Conservation (phyloP, 2,329 filamentous ascomycete genomes). For the Cladophialophora immunda region DNA sequence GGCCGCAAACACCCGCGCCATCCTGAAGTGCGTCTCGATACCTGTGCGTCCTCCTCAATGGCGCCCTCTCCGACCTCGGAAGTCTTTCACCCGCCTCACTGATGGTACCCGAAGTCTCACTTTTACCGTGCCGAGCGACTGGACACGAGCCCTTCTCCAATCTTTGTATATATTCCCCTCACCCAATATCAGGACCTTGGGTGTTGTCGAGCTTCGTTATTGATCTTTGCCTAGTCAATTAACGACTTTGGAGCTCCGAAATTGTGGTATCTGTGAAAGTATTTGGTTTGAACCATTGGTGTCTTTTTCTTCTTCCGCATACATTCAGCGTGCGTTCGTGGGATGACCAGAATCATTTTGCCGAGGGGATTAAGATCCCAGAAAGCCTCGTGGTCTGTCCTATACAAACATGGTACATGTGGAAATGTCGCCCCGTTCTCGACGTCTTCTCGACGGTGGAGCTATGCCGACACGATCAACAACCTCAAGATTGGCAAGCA, state of each 20-base stretch:
- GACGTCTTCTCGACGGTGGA: conserved; percentile 23
- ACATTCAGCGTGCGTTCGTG: background rate
- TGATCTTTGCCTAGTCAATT: background rate
- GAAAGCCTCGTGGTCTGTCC: conserved; percentile 14
- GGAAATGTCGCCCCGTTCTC: conserved; percentile 39
- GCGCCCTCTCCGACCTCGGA: conserved; percentile 32
- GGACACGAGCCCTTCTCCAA: conserved; percentile 1
- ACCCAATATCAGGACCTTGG: background rate
- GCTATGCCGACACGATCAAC: conserved; percentile 68
- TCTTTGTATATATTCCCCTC: conserved; percentile 30
- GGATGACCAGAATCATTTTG: conserved; percentile 32
- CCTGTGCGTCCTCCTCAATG: conserved; percentile 22
- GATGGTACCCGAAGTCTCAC: conserved; percentile 7
- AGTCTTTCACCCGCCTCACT: conserved; percentile 6
- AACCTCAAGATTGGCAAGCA: conserved; percentile 73
- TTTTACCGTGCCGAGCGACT: conserved; percentile 21
- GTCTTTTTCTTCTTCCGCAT: background rate
- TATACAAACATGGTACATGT: conserved; percentile 30
- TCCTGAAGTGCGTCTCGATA: conserved; percentile 24
- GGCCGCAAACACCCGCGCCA: background rate
- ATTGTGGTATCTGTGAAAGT: background rate
- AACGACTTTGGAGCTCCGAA: background rate
- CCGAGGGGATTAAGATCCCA: conserved; percentile 33
- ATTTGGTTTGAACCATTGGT: background rate
- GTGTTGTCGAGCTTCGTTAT: background rate